Evolutionary conservation across 192 early-diverging fungal genomes (phyloP), one percentile per base, ranked within the genome.

Genomic region (Spinellus fusiger): DNA sequence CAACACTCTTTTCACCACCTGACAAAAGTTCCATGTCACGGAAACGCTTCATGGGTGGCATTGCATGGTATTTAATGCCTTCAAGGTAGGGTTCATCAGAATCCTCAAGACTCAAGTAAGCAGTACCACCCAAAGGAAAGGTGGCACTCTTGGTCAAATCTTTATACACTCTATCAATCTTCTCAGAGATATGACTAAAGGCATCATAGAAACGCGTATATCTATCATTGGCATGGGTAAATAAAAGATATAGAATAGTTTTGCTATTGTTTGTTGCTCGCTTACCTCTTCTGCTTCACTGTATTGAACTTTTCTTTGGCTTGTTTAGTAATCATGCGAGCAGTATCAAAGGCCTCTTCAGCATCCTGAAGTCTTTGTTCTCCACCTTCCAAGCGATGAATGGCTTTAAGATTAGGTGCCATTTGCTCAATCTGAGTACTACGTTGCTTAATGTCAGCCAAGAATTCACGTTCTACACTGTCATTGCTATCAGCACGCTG

Each of bases 31-130:
- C 95, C 97, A 99, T 99, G 69, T 99, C 97, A 59, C 95, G 78
- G 84, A 99, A 99, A 27, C 95, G 87, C 78, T 99, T 99, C 84
- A 95, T 89, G 22, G 97, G 97, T 6, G 97, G 97, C 94, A 98
- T 98, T 0, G 97, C 95, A 67, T 99, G 95, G 77, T 96, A 99
- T 59, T 93, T 92, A 47, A 99, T 83, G 31, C 95, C 95, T 51
- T 89, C 84, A 58, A 93, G 67, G 54, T 95, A 99, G 3, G 97
- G 97, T 72, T 98, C 94, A 73, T 98, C 94, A 20, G 84, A 86
- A 50, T 93, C 91, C 70, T 98, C 95, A 49, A 97, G 71, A 5
- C 82, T 91, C 66, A 99, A 69, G 53, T 98, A 96, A 0, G 97
- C 97, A 0, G 89, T 94, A 16, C 97, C 97, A 8, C 97, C 97